Base-by-base conservation (phyloP, 2,329 filamentous ascomycete genomes). In the Colletotrichum lupini region DNA sequence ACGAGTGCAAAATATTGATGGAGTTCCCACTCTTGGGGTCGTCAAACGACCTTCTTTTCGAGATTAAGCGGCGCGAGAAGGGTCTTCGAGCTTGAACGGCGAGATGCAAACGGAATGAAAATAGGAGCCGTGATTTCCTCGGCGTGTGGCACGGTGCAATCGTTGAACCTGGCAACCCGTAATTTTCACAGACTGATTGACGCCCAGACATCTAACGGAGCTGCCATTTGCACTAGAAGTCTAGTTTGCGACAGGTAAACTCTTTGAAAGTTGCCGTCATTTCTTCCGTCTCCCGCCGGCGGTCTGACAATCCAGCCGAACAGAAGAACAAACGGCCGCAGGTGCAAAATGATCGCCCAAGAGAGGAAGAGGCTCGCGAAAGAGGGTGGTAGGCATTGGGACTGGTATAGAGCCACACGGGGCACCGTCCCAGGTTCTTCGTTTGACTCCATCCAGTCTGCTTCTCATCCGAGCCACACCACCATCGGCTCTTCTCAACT, bases 401-500 rank as follows among this genome's bases (percentile, higher is more conserved):
- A 56, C 46, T 22, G 19, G 42, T 22, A 19, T n/a, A 49, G 42
- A n/a, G 42, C 42, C 42, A 49, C 28, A 60, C 37, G 14, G 37
- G 49, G 26, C 5, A 60, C 55, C 59, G 22, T 70, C 56, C 60
- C 60, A 57, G 49, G n/a, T n/a, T 28, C 37, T 24, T 26, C 22
- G 16, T 46, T 70, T 61, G 46, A 49, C 46, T 65, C 60, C 59
- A 35, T 73, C 56, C 46, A 70, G 67, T 73, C 26, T 71, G 35
- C 55, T 52, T 42, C 60, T 73, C 71, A 62, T 65, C 71, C 61
- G 56, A 73, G 70, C 67, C 56, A 70, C 70, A 60, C 42, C 55
- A 30, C 12, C 35, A 68, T n/a, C 55, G 22, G 35, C 57, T 61
- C 32, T 53, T 28, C 42, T 49, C 30, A 56, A 65, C 46, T 42